Evolutionary conservation across 345 rosid genomes (phyloP).

Genomic region (Eutrema heterophyllum): DNA sequence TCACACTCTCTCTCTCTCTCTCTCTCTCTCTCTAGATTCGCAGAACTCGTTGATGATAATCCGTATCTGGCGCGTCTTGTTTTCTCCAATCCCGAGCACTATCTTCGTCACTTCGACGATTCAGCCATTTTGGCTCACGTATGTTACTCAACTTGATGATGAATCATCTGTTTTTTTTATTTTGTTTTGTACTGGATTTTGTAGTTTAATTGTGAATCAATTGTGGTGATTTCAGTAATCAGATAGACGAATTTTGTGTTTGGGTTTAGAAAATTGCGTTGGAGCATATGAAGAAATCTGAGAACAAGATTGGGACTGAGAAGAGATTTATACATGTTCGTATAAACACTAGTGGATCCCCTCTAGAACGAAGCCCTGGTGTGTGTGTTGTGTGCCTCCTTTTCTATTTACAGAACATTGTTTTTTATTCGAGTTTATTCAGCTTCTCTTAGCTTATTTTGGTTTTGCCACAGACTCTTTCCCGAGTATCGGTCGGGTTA

Average conservation of each 20-base stretch:
- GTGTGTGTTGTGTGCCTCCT: conserved; percentile 18
- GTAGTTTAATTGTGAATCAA: not conserved
- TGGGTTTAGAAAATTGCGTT: conserved; percentile 49
- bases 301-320: conserved; percentile 43
- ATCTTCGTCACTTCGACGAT: conserved; percentile 55
- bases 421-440: not conserved
- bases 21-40: conserved; percentile 39
- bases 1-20: not conserved
- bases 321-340: conserved; percentile 88
- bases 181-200: not conserved
- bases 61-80: conserved; percentile 57
- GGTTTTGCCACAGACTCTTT: conserved; percentile 54
- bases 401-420: not conserved
- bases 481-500: conserved; percentile 75
- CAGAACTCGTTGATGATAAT: conserved; percentile 68
- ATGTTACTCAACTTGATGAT: not conserved
- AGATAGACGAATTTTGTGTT: not conserved
- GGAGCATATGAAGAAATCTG: conserved; percentile 41
- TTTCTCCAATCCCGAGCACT: conserved; percentile 49
- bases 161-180: too few relatives aligned
- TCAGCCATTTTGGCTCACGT: conserved; percentile 86
- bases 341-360: conserved; percentile 66
- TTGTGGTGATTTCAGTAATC: not conserved
- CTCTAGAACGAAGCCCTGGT: conserved; percentile 69
- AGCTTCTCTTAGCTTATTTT: not conserved